Conservation (phyloP, 1,139 yeast species). For the Eremothecium gossypii region DNA sequence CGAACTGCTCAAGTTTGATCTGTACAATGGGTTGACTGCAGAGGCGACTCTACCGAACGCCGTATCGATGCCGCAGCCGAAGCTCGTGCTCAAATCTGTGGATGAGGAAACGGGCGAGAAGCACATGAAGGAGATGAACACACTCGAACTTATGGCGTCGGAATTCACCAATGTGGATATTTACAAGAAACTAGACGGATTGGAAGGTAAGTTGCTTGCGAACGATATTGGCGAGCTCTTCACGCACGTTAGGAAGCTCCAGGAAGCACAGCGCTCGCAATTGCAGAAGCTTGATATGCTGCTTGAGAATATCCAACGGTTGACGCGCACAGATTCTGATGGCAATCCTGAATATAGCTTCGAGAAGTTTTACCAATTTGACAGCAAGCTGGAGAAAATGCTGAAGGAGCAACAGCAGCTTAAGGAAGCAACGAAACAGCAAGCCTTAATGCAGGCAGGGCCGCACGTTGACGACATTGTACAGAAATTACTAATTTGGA, state of each 20-base stretch:
- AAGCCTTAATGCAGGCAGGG: conserved; percentile 12
- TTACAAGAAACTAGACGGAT: conserved; percentile 25
- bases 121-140: conserved; percentile 23
- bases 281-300: conserved; percentile 18
- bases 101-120: conserved; percentile 27
- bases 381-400: conserved; percentile 26
- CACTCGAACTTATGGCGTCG: conserved; percentile 16
- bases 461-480: conserved; percentile 30
- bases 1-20: conserved; percentile 49
- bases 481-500: conserved; percentile 28
- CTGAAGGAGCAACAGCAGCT: conserved; percentile 29
- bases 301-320: conserved; percentile 6
- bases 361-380: conserved; percentile 27
- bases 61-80: conserved; percentile 40
- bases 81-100: conserved; percentile 28
- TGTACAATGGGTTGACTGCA: conserved; percentile 43
- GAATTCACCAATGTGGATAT: conserved; percentile 22
- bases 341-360: conserved; percentile 19
- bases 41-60: conserved; percentile 53
- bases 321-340: conserved; percentile 2
- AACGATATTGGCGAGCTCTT: conserved; percentile 24
- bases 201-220: conserved; percentile 29
- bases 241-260: conserved; percentile 15
- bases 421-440: conserved; percentile 23
- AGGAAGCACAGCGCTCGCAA: conserved; percentile 19